Base-by-base conservation (phyloP, 2,329 filamentous ascomycete genomes). In the Aspergillus terreus region DNA sequence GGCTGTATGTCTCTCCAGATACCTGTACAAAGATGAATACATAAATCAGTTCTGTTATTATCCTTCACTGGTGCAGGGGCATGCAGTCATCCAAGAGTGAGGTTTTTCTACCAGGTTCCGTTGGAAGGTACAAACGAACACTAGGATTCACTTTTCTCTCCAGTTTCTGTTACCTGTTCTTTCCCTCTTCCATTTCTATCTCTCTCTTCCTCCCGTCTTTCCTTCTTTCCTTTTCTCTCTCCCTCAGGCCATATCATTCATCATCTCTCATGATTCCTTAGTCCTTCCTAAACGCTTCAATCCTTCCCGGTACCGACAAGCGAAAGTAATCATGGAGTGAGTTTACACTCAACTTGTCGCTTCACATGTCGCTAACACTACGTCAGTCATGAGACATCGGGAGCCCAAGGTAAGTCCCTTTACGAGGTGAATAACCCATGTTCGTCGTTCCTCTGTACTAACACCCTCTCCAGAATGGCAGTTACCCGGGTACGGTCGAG, bases 401-500 rank as follows among this genome's bases (percentile, higher is more conserved):
- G 58, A 15, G 62, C 62, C 10, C 51, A 60, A 57, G 62, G 62
- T 63, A 59, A 44, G 44, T 46, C 6, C 25, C 9, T 11, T 35
- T 23, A n/a, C 35, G 10, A 30, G 9, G 27, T 30, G 9, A 30
- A 30, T 4, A 30, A 30, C 35, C n/a, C 6, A 25, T 11, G 14
- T 32, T 25, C 21, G 17, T 19, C 12, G 38, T 23, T 36, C 17
- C 21, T 36, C 35, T 9, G 3, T 38, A 25, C 44, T 36, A 4
- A 21, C 9, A 2, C 7, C 2, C 6, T 7, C 4, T 44, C 15
- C 35, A 64, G 62, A 63, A 53, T 64, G 62, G 62, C 38, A 53
- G 35, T 46, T 64, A 4, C 54, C 54, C 19, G 60, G 60, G 1
- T 63, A 64, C 46, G 60, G 59, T n/a, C 45, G 54, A 17, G 19